Evolutionary conservation across 1,284 basidiomycete species (phyloP), one percentile per base, ranked within the genome.

Genomic region (Bjerkandera adusta): DNA sequence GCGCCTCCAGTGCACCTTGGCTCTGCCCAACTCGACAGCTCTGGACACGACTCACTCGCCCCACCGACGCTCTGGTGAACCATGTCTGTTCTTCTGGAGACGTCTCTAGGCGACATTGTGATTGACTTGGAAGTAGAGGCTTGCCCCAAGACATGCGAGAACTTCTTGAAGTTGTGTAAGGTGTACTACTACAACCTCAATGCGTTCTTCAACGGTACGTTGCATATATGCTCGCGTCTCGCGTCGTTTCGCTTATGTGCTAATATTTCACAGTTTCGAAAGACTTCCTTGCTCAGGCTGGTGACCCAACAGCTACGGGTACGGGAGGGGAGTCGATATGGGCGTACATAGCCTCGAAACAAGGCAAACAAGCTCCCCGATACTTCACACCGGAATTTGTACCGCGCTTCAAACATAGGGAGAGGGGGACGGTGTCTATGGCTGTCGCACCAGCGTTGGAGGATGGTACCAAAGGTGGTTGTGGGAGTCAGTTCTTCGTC

Each of bases 141-240:
- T 33, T 97, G 94, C 64, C 96, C 96, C 1, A 84, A 80, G 62
- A 91, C 87, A 27, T 93, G 89, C 69, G 81, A 91, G 65, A 99
- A 98, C 76, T 98, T 98, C 64, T 80, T 99, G 53, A 98, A 99
- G 67, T 76, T 99, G 45, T 97, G 94, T 72, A 96, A 96, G 72
- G 76, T 91, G 51, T 97, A 97, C 66, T 96, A 96, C 66, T 98
- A 97, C 74, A 95, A 93, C 64, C 72, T 97, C 54, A 90, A 93
- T 64, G 91, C 92, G 0, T 98, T 99, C 73, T 97, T 97, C 77
- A 97, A 97, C 69, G 91, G 92, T 92, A 53, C 47, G 83, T 67
- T 29, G 24, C n/a, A 22, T 29, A 21, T 11, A n/a, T n/a, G n/a
- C n/a, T n/a, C n/a, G n/a, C n/a, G n/a, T n/a, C 27, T 36, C 20